Conservation (phyloP, 2,329 filamentous ascomycete species). For the Botryotinia convoluta region DNA sequence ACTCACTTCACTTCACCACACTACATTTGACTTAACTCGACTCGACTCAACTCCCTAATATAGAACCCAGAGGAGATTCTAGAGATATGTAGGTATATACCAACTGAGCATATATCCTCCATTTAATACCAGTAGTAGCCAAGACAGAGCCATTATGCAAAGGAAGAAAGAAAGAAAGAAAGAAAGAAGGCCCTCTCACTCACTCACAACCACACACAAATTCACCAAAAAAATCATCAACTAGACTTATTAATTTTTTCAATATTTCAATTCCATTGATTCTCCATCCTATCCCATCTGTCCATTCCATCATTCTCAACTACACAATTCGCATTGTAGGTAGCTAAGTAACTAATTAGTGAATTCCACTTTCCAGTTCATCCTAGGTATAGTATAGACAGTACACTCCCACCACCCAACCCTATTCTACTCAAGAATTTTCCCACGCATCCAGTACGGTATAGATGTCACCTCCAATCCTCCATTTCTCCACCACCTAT, state of each 20-base stretch:
- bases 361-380: neutral
- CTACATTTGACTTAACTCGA: too few relatives aligned
- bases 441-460: neutral
- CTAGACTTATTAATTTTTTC: neutral
- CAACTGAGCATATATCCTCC: neutral
- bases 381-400: neutral
- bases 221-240: neutral
- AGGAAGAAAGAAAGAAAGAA: neutral
- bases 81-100: neutral
- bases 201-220: neutral
- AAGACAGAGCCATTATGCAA: neutral
- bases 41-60: neutral
- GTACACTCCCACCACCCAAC: neutral
- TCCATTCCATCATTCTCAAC: neutral
- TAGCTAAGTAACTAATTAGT: slow-evolving; percentile 5
- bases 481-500: neutral
- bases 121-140: neutral
- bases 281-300: neutral
- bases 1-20: too few relatives aligned
- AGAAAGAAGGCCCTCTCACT: neutral
- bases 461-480: neutral
- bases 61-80: neutral
- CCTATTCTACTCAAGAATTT: neutral
- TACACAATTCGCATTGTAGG: neutral
- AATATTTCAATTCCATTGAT: slow-evolving; percentile 2